These are phyloP conservation scores for Pseudocercospora cruenta DNA, from an alignment of 2,329 filamentous ascomycete species.

Conservation along the genomic window DNA sequence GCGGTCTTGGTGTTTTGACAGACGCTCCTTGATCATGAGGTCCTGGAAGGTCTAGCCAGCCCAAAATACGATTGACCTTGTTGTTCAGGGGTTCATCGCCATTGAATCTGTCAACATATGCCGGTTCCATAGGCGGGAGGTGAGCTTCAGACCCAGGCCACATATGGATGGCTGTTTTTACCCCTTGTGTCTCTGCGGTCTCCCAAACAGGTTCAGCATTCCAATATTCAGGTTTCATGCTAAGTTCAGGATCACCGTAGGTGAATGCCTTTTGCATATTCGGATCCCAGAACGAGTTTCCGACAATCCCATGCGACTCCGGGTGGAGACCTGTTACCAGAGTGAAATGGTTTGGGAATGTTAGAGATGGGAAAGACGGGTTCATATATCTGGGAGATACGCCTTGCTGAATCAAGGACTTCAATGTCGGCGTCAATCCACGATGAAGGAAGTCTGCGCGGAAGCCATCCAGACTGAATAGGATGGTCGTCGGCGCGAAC, in stretches of 20 bases:
- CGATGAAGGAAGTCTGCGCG: slow-evolving; percentile 88
- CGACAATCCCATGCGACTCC: slow-evolving; percentile 88
- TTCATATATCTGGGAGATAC: slow-evolving; percentile 91
- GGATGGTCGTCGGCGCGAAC: slow-evolving; percentile 88
- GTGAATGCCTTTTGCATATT: slow-evolving; percentile 76
- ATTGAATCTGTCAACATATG: slow-evolving; percentile 83
- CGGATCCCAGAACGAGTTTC: slow-evolving; percentile 94
- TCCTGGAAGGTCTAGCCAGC: slow-evolving; percentile 83
- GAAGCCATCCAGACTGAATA: slow-evolving; percentile 95
- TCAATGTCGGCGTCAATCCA: slow-evolving; percentile 80
- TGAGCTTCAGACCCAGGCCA: slow-evolving; percentile 96
- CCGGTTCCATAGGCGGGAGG: slow-evolving; percentile 73
- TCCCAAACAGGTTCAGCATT: slow-evolving; percentile 91
- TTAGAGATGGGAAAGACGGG: slow-evolving; percentile 93
- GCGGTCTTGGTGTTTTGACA: slow-evolving; percentile 66
- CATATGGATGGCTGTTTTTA: slow-evolving; percentile 89
- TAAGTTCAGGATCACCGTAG: slow-evolving; percentile 76
- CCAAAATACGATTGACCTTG: slow-evolving; percentile 79
- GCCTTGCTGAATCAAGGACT: slow-evolving; percentile 76
- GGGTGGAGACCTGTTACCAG: slow-evolving; percentile 90
- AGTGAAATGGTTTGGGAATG: slow-evolving; percentile 93
- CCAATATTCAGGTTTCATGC: slow-evolving; percentile 91
- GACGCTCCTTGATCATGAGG: slow-evolving; percentile 56
- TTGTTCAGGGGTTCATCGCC: slow-evolving; percentile 70
- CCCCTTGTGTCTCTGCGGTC: slow-evolving; percentile 80